These are phyloP conservation scores for Pseudogymnoascus sp. DNA, from an alignment of 2,329 filamentous ascomycete genomes.

Conservation along the genomic window DNA sequence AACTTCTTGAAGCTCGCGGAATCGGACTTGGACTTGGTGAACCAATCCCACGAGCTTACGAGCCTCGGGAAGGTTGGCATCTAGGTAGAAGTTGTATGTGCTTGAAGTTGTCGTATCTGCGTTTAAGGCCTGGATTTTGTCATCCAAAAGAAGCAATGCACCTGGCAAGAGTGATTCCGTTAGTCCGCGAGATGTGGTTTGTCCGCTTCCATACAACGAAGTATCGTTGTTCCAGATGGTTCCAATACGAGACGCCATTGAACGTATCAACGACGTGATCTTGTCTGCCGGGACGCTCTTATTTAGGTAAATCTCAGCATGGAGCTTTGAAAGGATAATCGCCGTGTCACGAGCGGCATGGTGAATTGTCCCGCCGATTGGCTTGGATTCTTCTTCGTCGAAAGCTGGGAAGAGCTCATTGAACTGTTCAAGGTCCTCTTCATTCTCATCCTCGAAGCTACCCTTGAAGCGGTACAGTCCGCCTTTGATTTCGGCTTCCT, in stretches of 20 bases:
- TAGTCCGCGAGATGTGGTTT: constrained; percentile 17
- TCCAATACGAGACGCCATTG: constrained; percentile 22
- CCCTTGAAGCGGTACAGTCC: constrained; percentile 81
- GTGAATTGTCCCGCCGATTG: constrained; percentile 14
- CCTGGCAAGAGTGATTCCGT: constrained; percentile 55
- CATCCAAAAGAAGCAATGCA: constrained; percentile 55
- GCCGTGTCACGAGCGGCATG: constrained; percentile 29
- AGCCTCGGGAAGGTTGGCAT: constrained; percentile 67
- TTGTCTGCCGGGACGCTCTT: constrained; percentile 16
- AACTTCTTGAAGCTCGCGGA: constrained; percentile 58
- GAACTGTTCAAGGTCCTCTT: constrained; percentile 65
- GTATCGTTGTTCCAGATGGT: constrained; percentile 14
- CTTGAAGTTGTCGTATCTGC: constrained; percentile 30
- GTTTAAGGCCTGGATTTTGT: constrained; percentile 45
- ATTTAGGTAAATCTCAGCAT: constrained; percentile 36
- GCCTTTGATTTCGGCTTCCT: constrained; percentile 61
- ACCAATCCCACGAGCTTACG: constrained; percentile 64
- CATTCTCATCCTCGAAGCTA: constrained; percentile 66
- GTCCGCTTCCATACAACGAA: constrained; percentile 19
- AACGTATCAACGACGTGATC: constrained; percentile 22
- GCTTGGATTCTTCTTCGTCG: constrained; percentile 36
- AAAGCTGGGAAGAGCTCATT: constrained; percentile 74
- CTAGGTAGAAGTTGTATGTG: constrained; percentile 82
- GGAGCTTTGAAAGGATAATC: constrained; percentile 51
- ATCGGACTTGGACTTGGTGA: constrained; percentile 60